Evolutionary conservation across 2,329 filamentous ascomycete genomes (phyloP).

Genomic region (Aspergillus brunneoviolaceus): DNA sequence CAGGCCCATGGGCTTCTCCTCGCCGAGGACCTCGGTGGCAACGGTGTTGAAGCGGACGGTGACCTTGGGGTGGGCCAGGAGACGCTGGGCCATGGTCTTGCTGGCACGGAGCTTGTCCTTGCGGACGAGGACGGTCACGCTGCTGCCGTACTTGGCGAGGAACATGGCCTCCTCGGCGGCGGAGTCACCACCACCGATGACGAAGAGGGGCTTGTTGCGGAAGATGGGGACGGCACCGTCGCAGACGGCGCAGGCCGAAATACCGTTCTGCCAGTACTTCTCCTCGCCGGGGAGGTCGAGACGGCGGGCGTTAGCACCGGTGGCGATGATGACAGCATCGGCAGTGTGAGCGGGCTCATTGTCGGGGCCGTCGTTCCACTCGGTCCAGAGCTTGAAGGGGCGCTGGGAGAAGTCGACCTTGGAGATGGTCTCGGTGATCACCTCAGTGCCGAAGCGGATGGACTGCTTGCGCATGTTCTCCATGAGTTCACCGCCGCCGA

Average conservation of each 20-base stretch:
- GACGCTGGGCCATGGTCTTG: constrained; percentile 85
- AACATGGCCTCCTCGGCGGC: constrained; percentile 97
- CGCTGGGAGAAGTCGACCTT: constrained; percentile 79
- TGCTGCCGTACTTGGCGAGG: constrained; percentile 93
- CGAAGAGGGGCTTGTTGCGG: constrained; percentile 90
- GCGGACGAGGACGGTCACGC: constrained; percentile 90
- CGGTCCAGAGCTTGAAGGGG: constrained; percentile 91
- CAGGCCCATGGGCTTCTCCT: constrained; percentile 69
- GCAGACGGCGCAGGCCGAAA: constrained; percentile 95
- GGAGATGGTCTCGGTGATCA: constrained; percentile 88
- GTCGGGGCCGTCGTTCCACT: constrained; percentile 73
- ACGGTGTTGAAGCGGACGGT: constrained; percentile 84
- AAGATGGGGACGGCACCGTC: constrained; percentile 97
- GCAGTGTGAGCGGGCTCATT: constrained; percentile 76
- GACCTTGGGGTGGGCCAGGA: constrained; percentile 82
- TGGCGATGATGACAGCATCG: constrained; percentile 90
- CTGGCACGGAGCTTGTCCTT: constrained; percentile 82
- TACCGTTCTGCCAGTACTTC: constrained; percentile 95
- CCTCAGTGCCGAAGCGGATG: constrained; percentile 84
- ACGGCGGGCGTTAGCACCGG: constrained; percentile 85
- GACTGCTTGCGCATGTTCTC: constrained; percentile 93
- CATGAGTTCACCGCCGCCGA: constrained; percentile 88
- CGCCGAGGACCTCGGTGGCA: constrained; percentile 80
- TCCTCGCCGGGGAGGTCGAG: constrained; percentile 84
- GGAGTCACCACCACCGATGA: constrained; percentile 95